phyloP scores from a whole-genome alignment of 164 flowering plant species.

The Magnolia kwangsiensis region DNA sequence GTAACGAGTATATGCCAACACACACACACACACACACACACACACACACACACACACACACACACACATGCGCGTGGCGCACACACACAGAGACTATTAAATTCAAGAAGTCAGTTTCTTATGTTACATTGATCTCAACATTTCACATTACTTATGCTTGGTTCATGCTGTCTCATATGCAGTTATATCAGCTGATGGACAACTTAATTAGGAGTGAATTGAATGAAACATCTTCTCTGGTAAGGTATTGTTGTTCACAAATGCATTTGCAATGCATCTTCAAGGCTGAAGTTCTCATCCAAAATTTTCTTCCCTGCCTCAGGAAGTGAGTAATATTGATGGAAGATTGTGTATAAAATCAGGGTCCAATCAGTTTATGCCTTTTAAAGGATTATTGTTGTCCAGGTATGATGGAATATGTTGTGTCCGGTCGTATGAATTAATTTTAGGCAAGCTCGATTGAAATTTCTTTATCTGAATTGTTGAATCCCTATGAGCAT shows the following conservation, averaged over 20 bases:
- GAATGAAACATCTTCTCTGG: conserved; percentile 49
- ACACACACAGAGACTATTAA: neutral
- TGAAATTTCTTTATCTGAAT: neutral
- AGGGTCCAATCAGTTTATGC: conserved; percentile 33
- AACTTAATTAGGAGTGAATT: conserved; percentile 51
- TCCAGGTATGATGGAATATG: conserved; percentile 51
- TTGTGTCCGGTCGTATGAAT: neutral
- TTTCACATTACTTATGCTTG: neutral
- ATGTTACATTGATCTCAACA: neutral
- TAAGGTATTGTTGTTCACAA: conserved; percentile 20
- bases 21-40: too few species aligned
- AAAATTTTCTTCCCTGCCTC: conserved; percentile 12
- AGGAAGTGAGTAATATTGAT: conserved; percentile 73
- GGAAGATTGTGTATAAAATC: conserved; percentile 85
- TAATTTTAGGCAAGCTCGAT: neutral
- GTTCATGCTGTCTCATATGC: conserved; percentile 21
- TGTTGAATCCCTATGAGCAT: neutral
- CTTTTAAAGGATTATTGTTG: conserved; percentile 63
- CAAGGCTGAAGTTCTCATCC: conserved; percentile 7
- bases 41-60: too few species aligned
- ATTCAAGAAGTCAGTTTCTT: neutral
- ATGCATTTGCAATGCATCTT: conserved; percentile 8
- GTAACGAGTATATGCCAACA: too few species aligned
- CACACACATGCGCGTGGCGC: too few species aligned
- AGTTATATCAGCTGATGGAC: conserved; percentile 76